Evolutionary conservation across 1,284 basidiomycete species (phyloP).

Genomic region (Singerocomus inundabilis): DNA sequence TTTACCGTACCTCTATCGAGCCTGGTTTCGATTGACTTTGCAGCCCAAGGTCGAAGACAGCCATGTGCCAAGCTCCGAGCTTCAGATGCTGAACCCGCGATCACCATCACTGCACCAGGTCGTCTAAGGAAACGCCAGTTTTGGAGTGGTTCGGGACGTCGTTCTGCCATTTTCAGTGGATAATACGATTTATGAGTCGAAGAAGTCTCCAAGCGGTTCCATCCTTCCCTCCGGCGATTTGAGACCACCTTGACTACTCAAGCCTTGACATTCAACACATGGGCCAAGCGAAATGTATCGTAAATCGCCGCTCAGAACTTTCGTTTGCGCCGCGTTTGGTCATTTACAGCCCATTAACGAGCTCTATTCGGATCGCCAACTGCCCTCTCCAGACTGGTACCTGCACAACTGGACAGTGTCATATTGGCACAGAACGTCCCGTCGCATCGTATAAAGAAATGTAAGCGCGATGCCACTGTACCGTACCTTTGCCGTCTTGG

Average conservation of each 20-base stretch:
- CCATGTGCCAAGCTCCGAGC: neutral
- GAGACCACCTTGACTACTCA: neutral
- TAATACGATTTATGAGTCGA: neutral
- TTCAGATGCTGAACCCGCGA: neutral
- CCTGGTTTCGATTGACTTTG: neutral
- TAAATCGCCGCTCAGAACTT: neutral
- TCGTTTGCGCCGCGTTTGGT: constrained; percentile 6
- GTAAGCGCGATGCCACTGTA: neutral
- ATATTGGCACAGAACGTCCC: neutral
- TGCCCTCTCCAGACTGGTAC: neutral
- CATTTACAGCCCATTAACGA: constrained; percentile 8
- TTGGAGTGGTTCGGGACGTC: neutral
- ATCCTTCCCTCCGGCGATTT: neutral
- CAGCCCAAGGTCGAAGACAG: neutral
- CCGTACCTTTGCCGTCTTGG: neutral
- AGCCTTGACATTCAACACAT: neutral
- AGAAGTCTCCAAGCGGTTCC: neutral
- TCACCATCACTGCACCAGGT: neutral
- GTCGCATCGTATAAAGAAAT: constrained; percentile 5
- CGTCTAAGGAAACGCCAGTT: neutral
- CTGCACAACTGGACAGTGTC: neutral
- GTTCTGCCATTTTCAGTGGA: constrained; percentile 1
- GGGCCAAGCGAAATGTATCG: constrained; percentile 3
- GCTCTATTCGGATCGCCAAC: neutral
- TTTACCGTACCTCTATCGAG: constrained; percentile 6